phyloP scores from a whole-genome alignment of 495 filamentous ascomycete species.

The Penicillium silybi region DNA sequence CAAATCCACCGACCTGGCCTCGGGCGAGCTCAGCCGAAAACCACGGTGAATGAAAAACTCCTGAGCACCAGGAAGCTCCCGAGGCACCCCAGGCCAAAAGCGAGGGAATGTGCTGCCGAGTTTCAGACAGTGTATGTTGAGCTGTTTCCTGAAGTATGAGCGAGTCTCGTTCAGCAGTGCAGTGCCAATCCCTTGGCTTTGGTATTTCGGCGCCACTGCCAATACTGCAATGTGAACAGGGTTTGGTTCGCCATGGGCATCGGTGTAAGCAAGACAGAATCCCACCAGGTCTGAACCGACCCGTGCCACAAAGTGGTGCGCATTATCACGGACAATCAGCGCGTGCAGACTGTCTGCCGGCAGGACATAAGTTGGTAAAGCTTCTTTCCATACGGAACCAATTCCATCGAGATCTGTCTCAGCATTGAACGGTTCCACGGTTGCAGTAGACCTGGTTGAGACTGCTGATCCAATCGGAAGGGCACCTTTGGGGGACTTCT shows the following conservation, averaged over 20 bases:
- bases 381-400: constrained; percentile 32
- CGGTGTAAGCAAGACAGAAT: constrained; percentile 41
- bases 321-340: constrained; percentile 25
- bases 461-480: constrained; percentile 32
- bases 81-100: constrained; percentile 47
- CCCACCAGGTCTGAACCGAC: constrained; percentile 30
- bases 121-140: constrained; percentile 21
- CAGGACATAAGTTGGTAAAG: constrained; percentile 41
- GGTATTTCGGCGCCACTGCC: constrained; percentile 37
- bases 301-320: constrained; percentile 36
- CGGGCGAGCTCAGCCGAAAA: constrained; percentile 28
- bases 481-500: constrained; percentile 23
- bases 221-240: constrained; percentile 37
- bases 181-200: constrained; percentile 42
- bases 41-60: constrained; percentile 47
- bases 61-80: constrained; percentile 34
- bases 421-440: constrained; percentile 17
- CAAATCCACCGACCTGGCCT: constrained; percentile 37
- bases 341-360: constrained; percentile 22
- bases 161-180: constrained; percentile 34
- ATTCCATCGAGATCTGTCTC: constrained; percentile 30
- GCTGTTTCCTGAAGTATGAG: constrained; percentile 25
- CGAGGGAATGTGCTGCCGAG: constrained; percentile 46
- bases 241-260: constrained; percentile 17
- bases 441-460: constrained; percentile 12